Base-by-base conservation (phyloP, 2,329 filamentous ascomycete genomes). In the Nothomitra cinnamomea region DNA sequence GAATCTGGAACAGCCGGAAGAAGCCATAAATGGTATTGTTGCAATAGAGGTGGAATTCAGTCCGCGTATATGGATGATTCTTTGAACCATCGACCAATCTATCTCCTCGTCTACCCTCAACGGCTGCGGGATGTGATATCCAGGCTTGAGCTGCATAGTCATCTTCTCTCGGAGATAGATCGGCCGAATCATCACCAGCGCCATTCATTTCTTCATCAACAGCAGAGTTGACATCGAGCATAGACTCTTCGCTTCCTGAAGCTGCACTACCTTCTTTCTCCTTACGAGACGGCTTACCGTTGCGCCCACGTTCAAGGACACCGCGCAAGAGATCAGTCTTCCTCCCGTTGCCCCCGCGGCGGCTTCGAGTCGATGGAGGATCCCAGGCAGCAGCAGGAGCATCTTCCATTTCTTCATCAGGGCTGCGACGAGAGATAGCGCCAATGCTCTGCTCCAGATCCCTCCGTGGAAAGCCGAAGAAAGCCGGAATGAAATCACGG, bases 21-120 rank as follows among this genome's bases (percentile, higher is more conserved):
- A 98, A 96, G 67, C 92, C 89, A 64, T 88, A 95, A 56, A 98
- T 83, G 2, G 84, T 87, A 61, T 87, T 79, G 66, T 95, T 96
- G 65, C 83, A 83, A 70, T 94, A 98, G 64, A 96, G 80, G 64
- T 90, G 90, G 71, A 87, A 94, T 68, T 79, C 82, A 10, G 81
- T 80, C 48, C 89, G 85, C 59, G 77, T 76, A 68, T 92, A 94
- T 55, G 85, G 82, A 52, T 88, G 85, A 57, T 95, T 87, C 65
- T 63, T 77, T 73, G 42, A 21, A 12, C 53, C 19, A n/a, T 54
- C 73, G 66, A 70, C 73, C 63, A 70, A 71, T 60, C 61, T 77
- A 69, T 70, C 82, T 69, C 67, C 77, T 62, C 70, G 70, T 24
- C 68, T 66, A 1, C 76, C 68, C 1, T 80, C 74, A 15, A 74